Base-by-base conservation (phyloP, 1,139 yeast species). In the Suhomyces panamericanus region DNA sequence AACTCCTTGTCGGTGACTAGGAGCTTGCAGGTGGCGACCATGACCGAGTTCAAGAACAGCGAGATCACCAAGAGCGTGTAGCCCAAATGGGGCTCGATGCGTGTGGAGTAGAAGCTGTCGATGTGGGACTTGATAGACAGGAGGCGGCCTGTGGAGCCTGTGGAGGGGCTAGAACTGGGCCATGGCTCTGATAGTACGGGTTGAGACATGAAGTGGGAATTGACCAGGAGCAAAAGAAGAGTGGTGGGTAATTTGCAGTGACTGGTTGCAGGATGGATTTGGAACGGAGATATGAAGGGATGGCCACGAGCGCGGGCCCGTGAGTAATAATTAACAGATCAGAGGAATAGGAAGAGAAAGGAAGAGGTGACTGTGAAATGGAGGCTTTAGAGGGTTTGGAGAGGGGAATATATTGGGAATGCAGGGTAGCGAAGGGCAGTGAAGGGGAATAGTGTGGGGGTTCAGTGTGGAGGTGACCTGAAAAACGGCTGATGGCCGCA, bases 1-100 rank as follows among this genome's bases (percentile, higher is more conserved):
- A 75, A 73, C 45, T 74, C 78, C 20, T 76, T 70, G 52, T 85
- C 87, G 2, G 86, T 79, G 49, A 83, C 87, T 40, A 88, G 66
- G 20, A 88, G 64, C 58, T 87, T 85, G 52, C 95, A 85, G 6
- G 87, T 75, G 11, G 85, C 78, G 8, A 85, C 78, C 96, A 88
- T 88, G 35, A 83, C 63, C 5, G 91, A 80, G 62, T 85, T 87
- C 70, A 85, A 85, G 41, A 87, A 70, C 58, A 86, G 95, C 1
- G 87, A 75, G 8, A 76, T 46, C n/a, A 80, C 58, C 42, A 78
- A 62, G 42, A 82, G 59, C 30, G 67, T 48, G 43, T 75, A 49
- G 43, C 85, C 81, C 13, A 57, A 45, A 48, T 69, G 64, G 28
- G 68, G 64, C 24, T 34, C 44, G 40, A 54, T 51, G 36, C 47